Evolutionary conservation across 139 green algal species (phyloP), one percentile per base, ranked within the genome.

Genomic region (Eudorina sp.): DNA sequence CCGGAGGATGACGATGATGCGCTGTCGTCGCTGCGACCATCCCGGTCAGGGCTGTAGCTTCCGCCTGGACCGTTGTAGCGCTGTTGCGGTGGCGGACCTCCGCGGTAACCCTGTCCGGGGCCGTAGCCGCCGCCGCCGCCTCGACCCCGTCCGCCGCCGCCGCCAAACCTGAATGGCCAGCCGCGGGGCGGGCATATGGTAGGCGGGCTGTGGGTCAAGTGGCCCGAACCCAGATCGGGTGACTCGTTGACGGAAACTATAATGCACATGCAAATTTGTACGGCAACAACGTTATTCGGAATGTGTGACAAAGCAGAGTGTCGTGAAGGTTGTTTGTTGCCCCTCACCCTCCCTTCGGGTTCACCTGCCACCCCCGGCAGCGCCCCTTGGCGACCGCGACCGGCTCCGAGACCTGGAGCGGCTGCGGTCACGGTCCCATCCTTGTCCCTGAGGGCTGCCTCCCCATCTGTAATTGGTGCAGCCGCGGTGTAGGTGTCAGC

Each of bases 1-100:
- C 76, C 76, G 51, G 76, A 83, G 5, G 76, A 70, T 2, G 76
- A 83, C 0, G 51, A 53, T 13, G 51, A 70, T 4, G 51, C 76
- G 76, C 76, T 83, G 76, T 70, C 76, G 7, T 83, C 76, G 34
- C 76, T 83, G 76, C 48, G 76, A 51, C 46, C 55, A 55, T 83
- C 76, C 31, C 76, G 76, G 45, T 45, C 25, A 16, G 43, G 45
- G 45, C 73, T 64, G n/a, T 41, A 41, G 4, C 27, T 7, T 11
- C 45, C 73, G 45, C 73, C 73, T 0, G 73, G 73, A 19, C 73
- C 73, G 73, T 40, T 81, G 73, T 81, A 81, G 23, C 73, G 73
- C 73, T 81, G 73, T 3, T 25, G 68, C 13, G 68, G 68, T 9
- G 68, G 73, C 0, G 45, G 45, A 7, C 70, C 70, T 43, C 70